Conservation (phyloP, 495 filamentous ascomycete species). For the Neurospora sp. region DNA sequence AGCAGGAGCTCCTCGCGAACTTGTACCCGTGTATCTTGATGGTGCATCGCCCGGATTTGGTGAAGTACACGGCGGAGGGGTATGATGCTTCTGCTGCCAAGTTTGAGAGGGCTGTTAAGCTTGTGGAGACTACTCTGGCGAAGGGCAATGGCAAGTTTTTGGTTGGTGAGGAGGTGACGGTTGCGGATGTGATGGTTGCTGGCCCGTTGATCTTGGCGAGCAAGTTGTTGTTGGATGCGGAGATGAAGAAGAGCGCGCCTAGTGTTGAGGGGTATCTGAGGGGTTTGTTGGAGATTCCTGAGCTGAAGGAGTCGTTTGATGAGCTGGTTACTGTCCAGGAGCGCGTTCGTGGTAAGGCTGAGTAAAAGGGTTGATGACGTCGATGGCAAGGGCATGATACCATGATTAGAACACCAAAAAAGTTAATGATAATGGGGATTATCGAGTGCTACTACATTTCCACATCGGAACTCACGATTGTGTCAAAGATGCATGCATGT, state of each 20-base stretch:
- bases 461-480: neutral
- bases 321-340: conserved; percentile 37
- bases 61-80: conserved; percentile 27
- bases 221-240: conserved; percentile 36
- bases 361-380: neutral
- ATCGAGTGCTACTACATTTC: neutral
- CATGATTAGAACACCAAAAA: neutral
- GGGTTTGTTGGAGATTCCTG: conserved; percentile 31
- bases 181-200: conserved; percentile 45
- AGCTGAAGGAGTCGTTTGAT: conserved; percentile 41
- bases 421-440: neutral
- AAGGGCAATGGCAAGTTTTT: conserved; percentile 34
- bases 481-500: neutral
- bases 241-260: conserved; percentile 40
- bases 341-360: neutral
- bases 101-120: conserved; percentile 25
- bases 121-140: conserved; percentile 34
- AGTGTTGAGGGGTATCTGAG: conserved; percentile 35
- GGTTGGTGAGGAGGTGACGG: conserved; percentile 37
- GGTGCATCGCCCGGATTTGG: conserved; percentile 9
- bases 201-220: conserved; percentile 30
- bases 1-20: conserved; percentile 33
- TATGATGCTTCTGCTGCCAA: conserved; percentile 22
- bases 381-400: neutral
- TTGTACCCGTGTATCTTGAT: conserved; percentile 21